These are phyloP conservation scores for Hyaloscypha hepaticicola DNA, from an alignment of 495 filamentous ascomycete species.

Conservation along the genomic window DNA sequence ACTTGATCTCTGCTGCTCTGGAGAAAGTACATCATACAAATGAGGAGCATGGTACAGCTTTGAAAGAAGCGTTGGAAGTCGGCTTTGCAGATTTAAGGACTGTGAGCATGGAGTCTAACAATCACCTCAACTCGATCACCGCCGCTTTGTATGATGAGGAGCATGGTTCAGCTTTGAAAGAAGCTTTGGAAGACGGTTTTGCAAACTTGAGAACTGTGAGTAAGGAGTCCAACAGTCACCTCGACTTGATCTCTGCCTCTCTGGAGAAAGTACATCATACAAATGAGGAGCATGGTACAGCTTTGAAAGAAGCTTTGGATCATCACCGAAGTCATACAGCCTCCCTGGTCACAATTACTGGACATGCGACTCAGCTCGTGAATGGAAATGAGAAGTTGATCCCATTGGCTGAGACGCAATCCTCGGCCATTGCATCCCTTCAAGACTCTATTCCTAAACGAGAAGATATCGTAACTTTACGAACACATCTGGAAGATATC, in stretches of 20 bases:
- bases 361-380: neutral
- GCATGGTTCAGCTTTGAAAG: neutral
- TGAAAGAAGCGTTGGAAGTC: neutral
- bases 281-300: neutral
- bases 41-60: neutral
- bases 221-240: neutral
- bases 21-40: neutral
- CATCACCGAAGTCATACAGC: neutral
- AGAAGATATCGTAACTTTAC: neutral
- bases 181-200: neutral
- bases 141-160: neutral
- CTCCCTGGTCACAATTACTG: neutral
- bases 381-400: neutral
- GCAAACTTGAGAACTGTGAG: neutral
- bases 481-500: neutral
- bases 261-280: neutral
- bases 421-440: neutral
- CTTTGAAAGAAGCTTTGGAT: neutral
- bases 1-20: neutral
- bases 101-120: neutral
- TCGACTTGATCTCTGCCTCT: neutral
- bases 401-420: neutral
- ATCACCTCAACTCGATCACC: neutral
- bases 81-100: neutral
- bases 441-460: neutral